Base-by-base conservation (phyloP, 169 alveolate species). In the Blepharisma undulans region DNA sequence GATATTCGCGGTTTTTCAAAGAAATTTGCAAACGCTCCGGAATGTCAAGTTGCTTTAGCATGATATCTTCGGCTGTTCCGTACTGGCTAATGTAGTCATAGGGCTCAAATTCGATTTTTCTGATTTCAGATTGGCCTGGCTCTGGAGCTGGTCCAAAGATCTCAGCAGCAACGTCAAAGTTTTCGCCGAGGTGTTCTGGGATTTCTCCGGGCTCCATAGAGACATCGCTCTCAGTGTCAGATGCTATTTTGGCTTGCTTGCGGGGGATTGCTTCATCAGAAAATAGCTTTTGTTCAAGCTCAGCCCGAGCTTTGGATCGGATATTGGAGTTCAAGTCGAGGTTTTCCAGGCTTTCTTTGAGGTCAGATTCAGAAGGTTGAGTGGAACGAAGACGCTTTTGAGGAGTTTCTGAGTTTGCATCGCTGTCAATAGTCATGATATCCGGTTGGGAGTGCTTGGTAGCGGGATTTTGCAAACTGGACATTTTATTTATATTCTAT, bases 11-110 rank as follows among this genome's bases (percentile, higher is more conserved):
- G 30, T 86, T 36, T 86, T 14, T 72, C 8, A 86, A 86, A 25
- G 29, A 18, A 2, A 22, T 25, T 33, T 71, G 80, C 5, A 86
- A 71, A 1, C 91, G 12, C 30, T 86, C 91, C 18, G 91, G 91
- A 27, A 72, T 29, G 66, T 86, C 91, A 22, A n/a, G 22, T 7
- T 71, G 72, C 12, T 66, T n/a, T 25, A 86, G 61, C 71, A 6
- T 12, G 5, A 22, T 32, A 34, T 59, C 91, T 86, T 86, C 80
- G 5, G n/a, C 19, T 18, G 76, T 60, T 21, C 10, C 22, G 34
- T 25, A 86, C 66, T 72, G 48, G n/a, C 72, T 85, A 3, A n/a
- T 18, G 18, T 18, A 6, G n/a, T 86, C 91, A 27, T 34, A 27
- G 71, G 91, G 91, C 30, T 86, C 91, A 72, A 34, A 86, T 0